Evolutionary conservation across 2,329 filamentous ascomycete species (phyloP), one percentile per base, ranked within the genome.

Genomic region (Ophiostoma angusticollis): DNA sequence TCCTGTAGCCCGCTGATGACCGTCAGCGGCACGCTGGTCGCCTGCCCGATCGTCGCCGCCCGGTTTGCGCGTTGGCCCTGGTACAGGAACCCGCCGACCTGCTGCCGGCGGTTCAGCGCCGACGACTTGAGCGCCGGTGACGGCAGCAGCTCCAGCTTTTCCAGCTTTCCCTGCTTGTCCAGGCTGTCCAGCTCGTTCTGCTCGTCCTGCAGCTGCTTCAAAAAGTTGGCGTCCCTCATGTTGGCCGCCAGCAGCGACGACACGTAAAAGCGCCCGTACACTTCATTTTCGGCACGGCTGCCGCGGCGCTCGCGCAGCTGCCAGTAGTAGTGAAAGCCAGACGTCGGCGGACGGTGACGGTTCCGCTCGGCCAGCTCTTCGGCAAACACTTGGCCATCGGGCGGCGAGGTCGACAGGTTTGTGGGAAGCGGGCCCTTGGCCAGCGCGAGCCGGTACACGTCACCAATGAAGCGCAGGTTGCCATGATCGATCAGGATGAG

Each of bases 251-350:
- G 58, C 42, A 63, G 60, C 41, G 64, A 56, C n/a, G 67, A 68
- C 13, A 71, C 66, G 55, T 76, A 75, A 55, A 74, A 74, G n/a
- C 72, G 61, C 36, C 72, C 72, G 41, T 62, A 60, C 36, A 75
- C 60, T 17, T 60, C 58, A 12, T 52, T 50, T 48, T 73, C 70
- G 23, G 37, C 40, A 35, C 57, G 55, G 6, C 49, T 44, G 22
- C 50, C 49, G 28, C 52, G 49, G 19, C 40, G 40, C 33, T 50
- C 45, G 1, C 55, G 33, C 2, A 45, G 46, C 11, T 51, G 42
- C 61, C 61, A 64, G 28, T 52, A 50, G 47, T 55, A 59, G 13
- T 25, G 30, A 9, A 22, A 17, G 19, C 8, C 22, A 6, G 25
- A 9, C 14, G 35, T 8, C 23, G 29, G 25, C 6, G 17, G 11